Conservation (phyloP, 352 stramenopile species). For the Pythium brassicae region DNA sequence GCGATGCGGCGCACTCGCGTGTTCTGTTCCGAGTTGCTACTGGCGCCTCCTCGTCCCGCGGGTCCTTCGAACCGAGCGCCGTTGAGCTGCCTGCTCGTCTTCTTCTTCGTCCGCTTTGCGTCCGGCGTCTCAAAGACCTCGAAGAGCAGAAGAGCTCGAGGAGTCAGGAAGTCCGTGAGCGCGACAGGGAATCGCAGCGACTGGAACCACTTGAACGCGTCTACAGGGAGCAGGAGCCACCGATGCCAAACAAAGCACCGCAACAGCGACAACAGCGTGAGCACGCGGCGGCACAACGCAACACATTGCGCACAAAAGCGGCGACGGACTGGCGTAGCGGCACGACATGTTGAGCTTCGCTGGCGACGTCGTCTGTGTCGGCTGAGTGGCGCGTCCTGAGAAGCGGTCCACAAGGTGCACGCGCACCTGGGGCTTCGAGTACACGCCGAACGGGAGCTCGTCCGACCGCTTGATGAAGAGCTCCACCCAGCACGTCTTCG, state of each 20-base stretch:
- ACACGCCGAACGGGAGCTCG: conserved; percentile 46
- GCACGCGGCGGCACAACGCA: not conserved
- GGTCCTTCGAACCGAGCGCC: conserved; percentile 19
- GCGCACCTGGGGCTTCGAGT: conserved; percentile 33
- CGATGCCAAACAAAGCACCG: not conserved
- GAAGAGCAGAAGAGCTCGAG: conserved; percentile 42
- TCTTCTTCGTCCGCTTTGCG: conserved; percentile 9
- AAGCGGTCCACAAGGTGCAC: conserved; percentile 50
- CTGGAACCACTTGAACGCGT: conserved; percentile 56
- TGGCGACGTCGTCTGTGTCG: conserved; percentile 18
- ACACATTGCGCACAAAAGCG: not conserved
- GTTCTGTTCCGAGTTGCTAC: not conserved
- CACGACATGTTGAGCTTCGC: conserved; percentile 10
- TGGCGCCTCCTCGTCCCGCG: conserved; percentile 1
- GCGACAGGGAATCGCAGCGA: conserved; percentile 23
- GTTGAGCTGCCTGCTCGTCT: conserved; percentile 6
- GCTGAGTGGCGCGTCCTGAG: conserved; percentile 34
- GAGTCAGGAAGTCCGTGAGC: conserved; percentile 31
- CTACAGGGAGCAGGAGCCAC: conserved; percentile 11
- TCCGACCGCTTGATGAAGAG: conserved; percentile 42
- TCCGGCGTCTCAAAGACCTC: conserved; percentile 40
- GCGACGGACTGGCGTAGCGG: conserved; percentile 10
- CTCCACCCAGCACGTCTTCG: conserved; percentile 22
- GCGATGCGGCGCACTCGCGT: conserved; percentile 24
- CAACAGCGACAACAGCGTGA: not conserved